Conservation (phyloP, 495 filamentous ascomycete genomes). For the Gamarada debralockiae region DNA sequence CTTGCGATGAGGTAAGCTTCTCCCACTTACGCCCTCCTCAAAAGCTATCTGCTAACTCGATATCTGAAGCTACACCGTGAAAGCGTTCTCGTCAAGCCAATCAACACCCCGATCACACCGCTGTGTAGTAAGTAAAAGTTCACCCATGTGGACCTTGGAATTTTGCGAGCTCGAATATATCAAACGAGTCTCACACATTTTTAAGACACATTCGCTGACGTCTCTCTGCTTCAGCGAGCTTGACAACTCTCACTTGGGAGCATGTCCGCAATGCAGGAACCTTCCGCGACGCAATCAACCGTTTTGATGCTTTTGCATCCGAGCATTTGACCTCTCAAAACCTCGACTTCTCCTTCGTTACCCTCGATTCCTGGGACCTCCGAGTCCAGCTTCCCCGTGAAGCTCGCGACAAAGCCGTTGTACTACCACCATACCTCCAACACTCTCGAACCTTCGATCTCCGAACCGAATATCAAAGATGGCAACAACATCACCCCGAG, state of each 20-base stretch:
- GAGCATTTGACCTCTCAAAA: slow-evolving; percentile 83
- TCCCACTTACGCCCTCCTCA: neutral
- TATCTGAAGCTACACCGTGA: slow-evolving; percentile 77
- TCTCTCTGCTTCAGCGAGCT: slow-evolving; percentile 55
- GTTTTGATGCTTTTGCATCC: slow-evolving; percentile 86
- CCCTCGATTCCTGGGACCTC: slow-evolving; percentile 96
- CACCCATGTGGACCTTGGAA: neutral
- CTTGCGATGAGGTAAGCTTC: slow-evolving; percentile 75
- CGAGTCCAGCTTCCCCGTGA: slow-evolving; percentile 96
- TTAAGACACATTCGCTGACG: slow-evolving; percentile 8
- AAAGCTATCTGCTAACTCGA: slow-evolving; percentile 13
- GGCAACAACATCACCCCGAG: slow-evolving; percentile 97
- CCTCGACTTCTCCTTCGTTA: slow-evolving; percentile 95
- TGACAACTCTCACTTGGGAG: slow-evolving; percentile 98
- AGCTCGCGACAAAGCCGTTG: slow-evolving; percentile 95
- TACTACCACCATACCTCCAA: slow-evolving; percentile 93
- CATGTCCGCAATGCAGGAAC: slow-evolving; percentile 94
- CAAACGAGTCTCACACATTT: neutral
- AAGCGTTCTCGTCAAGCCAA: slow-evolving; percentile 93
- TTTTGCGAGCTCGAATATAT: neutral
- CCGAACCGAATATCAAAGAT: slow-evolving; percentile 93
- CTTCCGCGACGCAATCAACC: slow-evolving; percentile 93
- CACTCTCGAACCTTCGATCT: slow-evolving; percentile 97
- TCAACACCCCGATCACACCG: slow-evolving; percentile 98
- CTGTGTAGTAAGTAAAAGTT: slow-evolving; percentile 81